Conservation (phyloP, 768 basidiomycete genomes). For the Collybia sp. region DNA sequence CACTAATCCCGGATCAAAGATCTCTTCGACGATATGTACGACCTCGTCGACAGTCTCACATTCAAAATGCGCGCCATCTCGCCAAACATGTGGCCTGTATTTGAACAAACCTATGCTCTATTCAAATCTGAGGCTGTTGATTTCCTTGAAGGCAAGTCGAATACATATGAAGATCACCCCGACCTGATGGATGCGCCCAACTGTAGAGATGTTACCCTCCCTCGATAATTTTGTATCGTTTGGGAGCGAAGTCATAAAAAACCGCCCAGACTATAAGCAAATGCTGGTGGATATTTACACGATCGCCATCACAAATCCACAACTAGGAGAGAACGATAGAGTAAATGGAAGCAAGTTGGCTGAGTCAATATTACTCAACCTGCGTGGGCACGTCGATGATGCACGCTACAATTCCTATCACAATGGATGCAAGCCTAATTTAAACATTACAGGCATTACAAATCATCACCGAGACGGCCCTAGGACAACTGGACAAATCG, state of each 20-base stretch:
- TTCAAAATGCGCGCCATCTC: slow-evolving; percentile 76
- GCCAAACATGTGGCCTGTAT: slow-evolving; percentile 83
- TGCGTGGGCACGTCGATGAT: slow-evolving; percentile 75
- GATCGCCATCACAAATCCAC: slow-evolving; percentile 60
- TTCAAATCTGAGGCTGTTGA: slow-evolving; percentile 84
- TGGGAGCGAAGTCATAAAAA: slow-evolving; percentile 71
- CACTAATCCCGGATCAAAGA: slow-evolving; percentile 36
- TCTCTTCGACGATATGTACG: slow-evolving; percentile 83
- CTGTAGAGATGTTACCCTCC: slow-evolving; percentile 78
- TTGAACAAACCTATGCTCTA: slow-evolving; percentile 74
- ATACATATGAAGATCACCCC: background rate
- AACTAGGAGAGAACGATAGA: slow-evolving; percentile 80
- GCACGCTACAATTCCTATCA: slow-evolving; percentile 33
- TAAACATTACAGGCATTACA: slow-evolving; percentile 48
- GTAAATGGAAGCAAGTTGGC: slow-evolving; percentile 84
- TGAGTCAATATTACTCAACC: slow-evolving; percentile 76
- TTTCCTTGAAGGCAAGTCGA: slow-evolving; percentile 72
- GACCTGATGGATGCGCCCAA: background rate
- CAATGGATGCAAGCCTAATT: slow-evolving; percentile 2
- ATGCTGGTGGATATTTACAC: slow-evolving; percentile 84
- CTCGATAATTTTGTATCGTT: slow-evolving; percentile 88
- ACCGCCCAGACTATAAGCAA: slow-evolving; percentile 68
- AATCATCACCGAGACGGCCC: slow-evolving; percentile 57
- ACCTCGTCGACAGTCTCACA: slow-evolving; percentile 78
- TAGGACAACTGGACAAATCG: slow-evolving; percentile 53